Conservation (phyloP, 768 basidiomycete species). For the Xanthoconium stramineum region DNA sequence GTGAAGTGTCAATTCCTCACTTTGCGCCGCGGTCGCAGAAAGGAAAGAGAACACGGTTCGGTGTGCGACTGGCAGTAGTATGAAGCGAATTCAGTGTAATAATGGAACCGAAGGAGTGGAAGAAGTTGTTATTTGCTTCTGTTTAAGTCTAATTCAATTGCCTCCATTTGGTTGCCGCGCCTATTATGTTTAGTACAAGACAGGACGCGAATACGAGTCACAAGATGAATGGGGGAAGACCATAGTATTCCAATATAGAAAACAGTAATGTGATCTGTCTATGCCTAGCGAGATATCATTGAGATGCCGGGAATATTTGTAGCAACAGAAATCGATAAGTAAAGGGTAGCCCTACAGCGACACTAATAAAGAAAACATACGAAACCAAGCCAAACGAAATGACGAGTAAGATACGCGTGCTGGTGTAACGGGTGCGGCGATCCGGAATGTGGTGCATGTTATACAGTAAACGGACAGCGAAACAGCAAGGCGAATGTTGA, state of each 20-base stretch:
- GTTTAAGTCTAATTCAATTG: constrained; percentile 25
- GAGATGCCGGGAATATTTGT: constrained; percentile 29
- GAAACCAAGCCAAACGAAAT: constrained; percentile 17
- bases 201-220: neutral
- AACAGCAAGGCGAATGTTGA: constrained; percentile 12
- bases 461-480: constrained; percentile 23
- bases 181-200: neutral
- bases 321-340: constrained; percentile 31
- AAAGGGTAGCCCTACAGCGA: constrained; percentile 23
- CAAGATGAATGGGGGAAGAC: neutral
- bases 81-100: too few relatives aligned
- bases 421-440: constrained; percentile 11
- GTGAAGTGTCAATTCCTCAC: neutral
- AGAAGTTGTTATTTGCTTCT: constrained; percentile 20
- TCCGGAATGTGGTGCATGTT: constrained; percentile 23
- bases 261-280: constrained; percentile 22
- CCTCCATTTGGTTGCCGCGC: constrained; percentile 9
- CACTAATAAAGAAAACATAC: constrained; percentile 26
- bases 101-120: neutral
- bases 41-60: neutral
- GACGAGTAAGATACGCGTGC: constrained; percentile 20
- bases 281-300: constrained; percentile 29
- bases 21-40: neutral
- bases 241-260: constrained; percentile 13
- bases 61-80: too few relatives aligned